Evolutionary conservation across 2,329 filamentous ascomycete species (phyloP), one percentile per base, ranked within the genome.

Genomic region (Phaeosphaeriaceae sp.): DNA sequence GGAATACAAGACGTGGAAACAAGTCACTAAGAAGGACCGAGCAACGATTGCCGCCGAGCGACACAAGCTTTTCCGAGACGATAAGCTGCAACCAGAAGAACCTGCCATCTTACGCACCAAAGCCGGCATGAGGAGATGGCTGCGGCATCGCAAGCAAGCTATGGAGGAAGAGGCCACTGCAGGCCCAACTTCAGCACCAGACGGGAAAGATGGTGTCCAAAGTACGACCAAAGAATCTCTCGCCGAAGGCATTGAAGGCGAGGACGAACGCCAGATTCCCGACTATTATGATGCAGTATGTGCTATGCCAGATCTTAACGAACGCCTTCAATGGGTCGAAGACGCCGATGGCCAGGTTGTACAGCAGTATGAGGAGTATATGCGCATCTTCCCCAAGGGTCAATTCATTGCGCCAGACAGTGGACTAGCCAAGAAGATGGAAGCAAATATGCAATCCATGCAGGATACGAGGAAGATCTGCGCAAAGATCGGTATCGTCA

Each of bases 1-100:
- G 1, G 94, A 97, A 74, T 97, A 95, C 80, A 97, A 96, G 76
- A 91, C 95, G 35, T 99, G 96, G 95, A 99, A 98, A 81, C 94
- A 98, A 78, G 93, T 97, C 43, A 99, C 95, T 1, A 98, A 98
- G 80, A 97, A 95, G 75, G 94, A 97, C 71, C 89, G 95, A 62
- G 95, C 95, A 3, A 82, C 91, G 23, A 88, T 94, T 54, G 91
- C 95, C 59, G 93, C 94, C 64, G 92, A 97, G 74, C 88, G 95
- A 30, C 89, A 93, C 77, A 87, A 91, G 42, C 86, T 99, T 15
- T 97, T 99, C 80, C 91, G 90, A 61, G 91, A 90, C 52, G 90
- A 93, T 69, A 92, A 89, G 70, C 83, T 99, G 51, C 97, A 97
- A 72, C 78, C 86, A 0, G 95, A 99, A 28, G 93, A 96, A 62